Conservation (phyloP, 768 basidiomycete species). For the Boletus reticuloceps region DNA sequence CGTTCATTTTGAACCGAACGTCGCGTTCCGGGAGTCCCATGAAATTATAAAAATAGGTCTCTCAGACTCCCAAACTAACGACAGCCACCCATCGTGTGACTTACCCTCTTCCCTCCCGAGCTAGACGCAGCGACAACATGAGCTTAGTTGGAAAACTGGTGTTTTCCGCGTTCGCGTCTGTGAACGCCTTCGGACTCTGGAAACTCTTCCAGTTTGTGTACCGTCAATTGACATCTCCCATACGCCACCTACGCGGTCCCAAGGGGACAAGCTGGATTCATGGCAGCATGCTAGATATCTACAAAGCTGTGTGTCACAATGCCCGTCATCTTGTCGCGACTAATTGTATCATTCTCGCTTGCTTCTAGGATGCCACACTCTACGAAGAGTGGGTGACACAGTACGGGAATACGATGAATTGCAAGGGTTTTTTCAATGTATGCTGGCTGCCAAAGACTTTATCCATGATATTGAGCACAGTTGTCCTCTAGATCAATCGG, state of each 20-base stretch:
- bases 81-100: too few relatives aligned
- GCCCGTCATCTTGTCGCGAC: not conserved
- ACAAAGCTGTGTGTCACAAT: constrained; percentile 33
- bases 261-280: constrained; percentile 43
- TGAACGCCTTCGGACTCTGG: constrained; percentile 3
- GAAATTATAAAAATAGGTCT: too few relatives aligned
- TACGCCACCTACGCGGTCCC: constrained; percentile 46
- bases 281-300: constrained; percentile 50
- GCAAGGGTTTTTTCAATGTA: constrained; percentile 12
- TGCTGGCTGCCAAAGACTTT: not conserved
- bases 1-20: too few relatives aligned
- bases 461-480: not conserved
- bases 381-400: constrained; percentile 16
- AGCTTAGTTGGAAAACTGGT: not conserved
- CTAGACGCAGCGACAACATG: constrained; percentile 4
- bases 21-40: too few relatives aligned
- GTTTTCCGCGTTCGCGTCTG: not conserved
- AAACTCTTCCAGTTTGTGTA: constrained; percentile 25
- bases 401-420: constrained; percentile 11
- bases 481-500: constrained; percentile 29
- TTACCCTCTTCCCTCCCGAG: too few relatives aligned
- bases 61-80: too few relatives aligned
- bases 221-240: constrained; percentile 38
- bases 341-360: not conserved
- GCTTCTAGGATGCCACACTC: not conserved